Evolutionary conservation across 1,284 basidiomycete genomes (phyloP).

Genomic region (Fomitopsis schrenkii): DNA sequence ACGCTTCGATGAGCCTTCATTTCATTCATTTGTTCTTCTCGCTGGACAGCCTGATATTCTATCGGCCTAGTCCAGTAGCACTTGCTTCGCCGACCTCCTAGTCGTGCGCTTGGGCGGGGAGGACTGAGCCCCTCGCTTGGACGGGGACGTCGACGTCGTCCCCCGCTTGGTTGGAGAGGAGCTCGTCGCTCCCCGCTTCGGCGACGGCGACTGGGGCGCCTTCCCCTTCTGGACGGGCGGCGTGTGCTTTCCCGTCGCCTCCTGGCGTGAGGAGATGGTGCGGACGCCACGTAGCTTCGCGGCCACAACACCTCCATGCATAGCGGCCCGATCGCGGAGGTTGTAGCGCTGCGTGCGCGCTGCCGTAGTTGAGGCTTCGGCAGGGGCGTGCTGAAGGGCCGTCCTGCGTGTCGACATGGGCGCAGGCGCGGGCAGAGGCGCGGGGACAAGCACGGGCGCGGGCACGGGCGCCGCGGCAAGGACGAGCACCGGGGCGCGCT

Average conservation of each 20-base stretch:
- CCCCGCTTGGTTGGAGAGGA: not conserved
- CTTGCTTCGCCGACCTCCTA: conserved; percentile 1
- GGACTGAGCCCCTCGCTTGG: not conserved
- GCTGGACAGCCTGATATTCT: not conserved
- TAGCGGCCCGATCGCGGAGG: conserved; percentile 6
- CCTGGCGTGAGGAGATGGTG: not conserved
- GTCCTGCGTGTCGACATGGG: conserved; percentile 1
- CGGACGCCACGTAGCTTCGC: not conserved
- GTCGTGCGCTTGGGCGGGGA: not conserved
- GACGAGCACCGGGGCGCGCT: not conserved
- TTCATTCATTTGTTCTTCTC: not conserved
- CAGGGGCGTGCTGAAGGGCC: not conserved
- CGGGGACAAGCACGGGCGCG: not conserved
- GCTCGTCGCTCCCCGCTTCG: not conserved
- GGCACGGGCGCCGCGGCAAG: not conserved
- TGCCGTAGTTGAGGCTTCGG: not conserved
- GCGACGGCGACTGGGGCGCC: not conserved
- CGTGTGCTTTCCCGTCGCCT: not conserved
- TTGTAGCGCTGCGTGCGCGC: conserved; percentile 5
- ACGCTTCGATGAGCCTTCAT: not conserved
- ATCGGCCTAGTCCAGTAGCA: not conserved
- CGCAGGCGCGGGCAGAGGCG: not conserved
- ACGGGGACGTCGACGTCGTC: not conserved
- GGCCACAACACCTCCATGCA: not conserved
- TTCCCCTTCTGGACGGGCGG: conserved; percentile 3